Evolutionary conservation across 768 basidiomycete species (phyloP), one percentile per base, ranked within the genome.

Genomic region (Mrakia frigida): DNA sequence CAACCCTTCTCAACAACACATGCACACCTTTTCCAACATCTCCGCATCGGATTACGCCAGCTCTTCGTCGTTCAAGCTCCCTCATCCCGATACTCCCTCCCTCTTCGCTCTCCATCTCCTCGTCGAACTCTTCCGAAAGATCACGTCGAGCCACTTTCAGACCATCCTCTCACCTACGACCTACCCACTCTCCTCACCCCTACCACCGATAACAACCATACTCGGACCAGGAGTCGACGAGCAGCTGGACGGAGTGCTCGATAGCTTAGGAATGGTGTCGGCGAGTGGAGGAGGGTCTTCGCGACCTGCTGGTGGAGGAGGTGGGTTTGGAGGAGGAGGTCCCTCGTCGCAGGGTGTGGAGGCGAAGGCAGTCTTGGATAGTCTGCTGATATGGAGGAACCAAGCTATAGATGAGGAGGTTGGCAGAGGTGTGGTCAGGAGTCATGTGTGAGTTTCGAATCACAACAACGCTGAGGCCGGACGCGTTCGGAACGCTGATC

Each of bases 211-310:
- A 37, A 85, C 88, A 0, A 86, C 88, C 25, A 87, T 87, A 76
- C 88, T 96, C 81, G 94, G 91, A 28, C 86, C 88, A 0, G 87
- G 88, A 2, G 86, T 91, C 5, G 94, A 97, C 81, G 81, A 86
- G 2, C 88, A 90, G 78, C 92, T 98, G 78, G 94, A 98, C 80
- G 89, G 90, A n/a, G 87, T 90, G 14, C 86, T 97, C n/a, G 86
- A 88, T 23, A 92, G 92, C 6, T 87, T 98, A 18, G 93, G 75
- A 18, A 67, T 77, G 70, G 75, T 70, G 31, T 70, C 75, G 90
- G 13, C 90, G 91, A 81, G 90, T 94, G 77, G 93, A 91, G 11
- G 91, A 90, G 79, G 92, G 91, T 73, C 89, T 93, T 78, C 87
- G 92, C 9, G 92, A 92, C 81, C 88, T 90, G 61, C 92, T 95